Conservation (phyloP, 2,329 filamentous ascomycete genomes). For the Metarhizium humberi region DNA sequence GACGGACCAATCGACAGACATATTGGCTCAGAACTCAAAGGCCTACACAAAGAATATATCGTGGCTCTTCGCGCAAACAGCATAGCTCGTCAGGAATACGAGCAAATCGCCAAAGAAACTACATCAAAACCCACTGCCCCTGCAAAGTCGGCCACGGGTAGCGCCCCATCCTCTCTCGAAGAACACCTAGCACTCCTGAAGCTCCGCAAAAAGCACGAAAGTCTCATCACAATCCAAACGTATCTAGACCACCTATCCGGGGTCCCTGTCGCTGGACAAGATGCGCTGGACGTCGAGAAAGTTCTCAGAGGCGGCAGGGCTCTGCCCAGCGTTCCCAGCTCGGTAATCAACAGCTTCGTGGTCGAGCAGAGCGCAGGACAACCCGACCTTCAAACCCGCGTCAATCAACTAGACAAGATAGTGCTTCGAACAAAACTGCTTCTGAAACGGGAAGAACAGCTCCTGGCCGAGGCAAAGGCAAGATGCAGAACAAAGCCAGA, state of each 20-base stretch:
- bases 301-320: slow-evolving; percentile 34
- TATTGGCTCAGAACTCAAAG: slow-evolving; percentile 29
- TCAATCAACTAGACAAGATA: slow-evolving; percentile 46
- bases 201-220: slow-evolving; percentile 41
- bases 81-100: slow-evolving; percentile 39
- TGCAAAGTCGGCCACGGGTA: slow-evolving; percentile 1
- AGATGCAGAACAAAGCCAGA: slow-evolving; percentile 26
- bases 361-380: slow-evolving; percentile 28
- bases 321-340: slow-evolving; percentile 42
- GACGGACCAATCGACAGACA: slow-evolving; percentile 27
- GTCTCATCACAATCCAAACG: slow-evolving; percentile 39
- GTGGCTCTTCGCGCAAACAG: slow-evolving; percentile 43
- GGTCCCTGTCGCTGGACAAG: slow-evolving; percentile 40
- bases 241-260: slow-evolving; percentile 41
- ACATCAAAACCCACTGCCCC: slow-evolving; percentile 8
- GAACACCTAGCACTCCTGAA: slow-evolving; percentile 42
- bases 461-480: slow-evolving; percentile 38
- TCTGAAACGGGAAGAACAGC: slow-evolving; percentile 45
- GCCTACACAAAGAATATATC: slow-evolving; percentile 45
- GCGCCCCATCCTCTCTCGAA: slow-evolving; percentile 25
- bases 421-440: slow-evolving; percentile 49
- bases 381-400: slow-evolving; percentile 35
- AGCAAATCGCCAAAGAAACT: slow-evolving; percentile 20
- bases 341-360: slow-evolving; percentile 40
- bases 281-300: slow-evolving; percentile 39